Percentiles rank a stretch among this genome's conserved stretches.
phyloP scores from a whole-genome alignment of 2,329 filamentous ascomycete species.

The Volutella citrinella region DNA sequence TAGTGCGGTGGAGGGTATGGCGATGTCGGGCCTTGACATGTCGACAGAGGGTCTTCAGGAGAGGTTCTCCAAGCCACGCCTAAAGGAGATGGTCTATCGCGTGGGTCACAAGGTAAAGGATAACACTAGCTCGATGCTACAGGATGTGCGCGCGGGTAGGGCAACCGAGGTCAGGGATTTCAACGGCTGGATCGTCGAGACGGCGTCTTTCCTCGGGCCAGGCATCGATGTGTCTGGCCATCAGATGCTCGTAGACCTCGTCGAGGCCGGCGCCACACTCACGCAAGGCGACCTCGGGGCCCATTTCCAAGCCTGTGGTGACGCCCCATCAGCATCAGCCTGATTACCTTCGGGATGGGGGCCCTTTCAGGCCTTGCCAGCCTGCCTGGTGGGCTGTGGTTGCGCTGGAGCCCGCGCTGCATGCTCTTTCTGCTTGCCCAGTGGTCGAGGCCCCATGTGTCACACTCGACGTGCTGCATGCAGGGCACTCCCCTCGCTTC shows the following conservation, averaged over 20 bases:
- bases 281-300: slow-evolving; percentile 32
- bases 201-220: slow-evolving; percentile 36
- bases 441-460: too few species aligned
- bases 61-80: slow-evolving; percentile 41
- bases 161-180: slow-evolving; percentile 56
- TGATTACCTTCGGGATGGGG: too few species aligned
- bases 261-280: slow-evolving; percentile 35
- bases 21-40: slow-evolving; percentile 10
- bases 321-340: too few species aligned
- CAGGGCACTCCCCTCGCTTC: too few species aligned
- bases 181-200: slow-evolving; percentile 57
- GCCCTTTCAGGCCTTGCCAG: too few species aligned
- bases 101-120: slow-evolving; percentile 47
- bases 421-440: too few species aligned
- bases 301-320: slow-evolving; percentile 19
- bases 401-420: too few species aligned
- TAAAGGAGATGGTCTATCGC: slow-evolving; percentile 45
- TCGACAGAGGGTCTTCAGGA: slow-evolving; percentile 21
- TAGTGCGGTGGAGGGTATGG: neutral
- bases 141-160: slow-evolving; percentile 52
- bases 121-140: slow-evolving; percentile 62
- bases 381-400: too few species aligned
- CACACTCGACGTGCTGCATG: too few species aligned
- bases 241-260: slow-evolving; percentile 39
- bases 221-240: slow-evolving; percentile 36